Conservation (phyloP, 192 early-diverging fungal species). For the Coemansia sp. region DNA sequence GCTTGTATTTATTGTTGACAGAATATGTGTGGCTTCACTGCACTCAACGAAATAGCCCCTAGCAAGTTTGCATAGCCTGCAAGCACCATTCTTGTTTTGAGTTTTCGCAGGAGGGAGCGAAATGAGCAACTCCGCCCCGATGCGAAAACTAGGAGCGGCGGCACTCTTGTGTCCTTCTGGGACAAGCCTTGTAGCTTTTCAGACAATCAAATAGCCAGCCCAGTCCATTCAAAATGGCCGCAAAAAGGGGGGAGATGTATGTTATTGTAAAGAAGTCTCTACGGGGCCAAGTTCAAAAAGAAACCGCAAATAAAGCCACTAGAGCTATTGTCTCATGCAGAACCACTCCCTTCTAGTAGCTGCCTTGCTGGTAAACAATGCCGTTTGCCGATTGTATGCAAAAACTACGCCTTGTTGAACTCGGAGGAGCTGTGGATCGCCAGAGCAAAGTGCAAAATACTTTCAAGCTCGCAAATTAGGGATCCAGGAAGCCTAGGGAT, state of each 20-base stretch:
- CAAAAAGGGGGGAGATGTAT: neutral
- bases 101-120: neutral
- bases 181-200: neutral
- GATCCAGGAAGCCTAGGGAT: neutral
- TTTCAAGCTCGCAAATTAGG: neutral
- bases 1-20: slow-evolving; percentile 6
- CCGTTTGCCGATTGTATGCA: neutral
- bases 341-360: neutral
- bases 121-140: neutral
- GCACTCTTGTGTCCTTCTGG: neutral
- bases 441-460: neutral
- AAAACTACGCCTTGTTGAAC: neutral
- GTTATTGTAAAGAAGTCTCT: neutral
- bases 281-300: neutral
- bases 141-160: neutral
- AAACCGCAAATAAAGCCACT: neutral
- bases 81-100: neutral
- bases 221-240: neutral
- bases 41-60: neutral
- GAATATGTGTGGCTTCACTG: neutral
- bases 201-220: neutral
- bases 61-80: neutral
- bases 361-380: neutral
- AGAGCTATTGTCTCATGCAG: neutral
- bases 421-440: neutral